Percentiles rank a stretch among this genome's conserved stretches.
These are phyloP conservation scores for Trichoderma brevicompactum DNA, from an alignment of 2,329 filamentous ascomycete species.

Conservation along the genomic window DNA sequence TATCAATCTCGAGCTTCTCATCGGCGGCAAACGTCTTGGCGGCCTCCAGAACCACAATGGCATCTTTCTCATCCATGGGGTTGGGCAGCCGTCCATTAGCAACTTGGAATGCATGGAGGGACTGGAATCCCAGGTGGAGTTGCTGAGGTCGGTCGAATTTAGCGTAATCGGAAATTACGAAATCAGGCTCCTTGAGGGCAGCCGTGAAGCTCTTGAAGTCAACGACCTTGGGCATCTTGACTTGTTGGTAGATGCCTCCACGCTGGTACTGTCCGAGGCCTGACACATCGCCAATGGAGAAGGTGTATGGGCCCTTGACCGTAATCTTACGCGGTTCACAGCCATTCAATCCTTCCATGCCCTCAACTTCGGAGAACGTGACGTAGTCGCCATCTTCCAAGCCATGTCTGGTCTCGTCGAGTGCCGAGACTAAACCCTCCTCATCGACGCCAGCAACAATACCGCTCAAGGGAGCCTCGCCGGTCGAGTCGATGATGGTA, in stretches of 20 bases:
- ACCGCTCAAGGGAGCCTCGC: conserved; percentile 83
- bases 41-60: conserved; percentile 73
- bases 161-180: conserved; percentile 92
- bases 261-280: conserved; percentile 84
- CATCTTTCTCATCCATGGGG: conserved; percentile 84
- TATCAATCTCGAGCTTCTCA: conserved; percentile 68
- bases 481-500: conserved; percentile 84
- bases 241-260: conserved; percentile 89
- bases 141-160: conserved; percentile 96
- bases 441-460: conserved; percentile 91
- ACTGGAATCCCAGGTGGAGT: conserved; percentile 90
- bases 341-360: conserved; percentile 86
- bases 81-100: conserved; percentile 75
- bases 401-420: conserved; percentile 94
- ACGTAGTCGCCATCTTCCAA: conserved; percentile 96
- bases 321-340: conserved; percentile 86
- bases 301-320: conserved; percentile 95
- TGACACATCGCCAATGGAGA: conserved; percentile 93
- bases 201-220: conserved; percentile 82
- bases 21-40: conserved; percentile 75
- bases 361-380: conserved; percentile 90
- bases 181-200: conserved; percentile 83
- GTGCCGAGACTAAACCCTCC: conserved; percentile 85
- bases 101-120: conserved; percentile 83
- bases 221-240: conserved; percentile 96